Conservation (phyloP, 805 yeast species). For the Ogataea ganodermae region DNA sequence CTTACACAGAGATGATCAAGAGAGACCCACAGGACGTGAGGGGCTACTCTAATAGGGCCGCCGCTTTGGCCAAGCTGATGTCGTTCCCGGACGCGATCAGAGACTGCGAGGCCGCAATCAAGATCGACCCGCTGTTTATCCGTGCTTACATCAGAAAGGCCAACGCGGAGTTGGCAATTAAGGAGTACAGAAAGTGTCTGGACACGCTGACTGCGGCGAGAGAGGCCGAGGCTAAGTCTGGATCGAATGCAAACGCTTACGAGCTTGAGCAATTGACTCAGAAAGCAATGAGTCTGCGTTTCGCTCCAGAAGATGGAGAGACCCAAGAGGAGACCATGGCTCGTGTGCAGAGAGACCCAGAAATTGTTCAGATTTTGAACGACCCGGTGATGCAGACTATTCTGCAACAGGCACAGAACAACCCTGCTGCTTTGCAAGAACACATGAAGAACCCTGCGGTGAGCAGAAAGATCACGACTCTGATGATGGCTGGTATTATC, state of each 20-base stretch:
- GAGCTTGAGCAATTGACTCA: constrained; percentile 83
- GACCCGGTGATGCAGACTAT: constrained; percentile 97
- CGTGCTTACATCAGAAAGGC: constrained; percentile 98
- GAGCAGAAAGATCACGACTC: constrained; percentile 78
- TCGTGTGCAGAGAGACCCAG: constrained; percentile 92
- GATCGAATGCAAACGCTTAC: constrained; percentile 52
- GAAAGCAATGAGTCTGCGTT: constrained; percentile 79
- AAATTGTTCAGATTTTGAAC: constrained; percentile 81
- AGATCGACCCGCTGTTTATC: constrained; percentile 82
- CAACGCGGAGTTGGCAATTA: constrained; percentile 86
- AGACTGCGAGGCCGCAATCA: constrained; percentile 90
- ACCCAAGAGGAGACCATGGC: constrained; percentile 93
- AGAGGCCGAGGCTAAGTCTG: constrained; percentile 63
- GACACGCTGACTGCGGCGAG: constrained; percentile 83
- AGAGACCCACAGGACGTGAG: constrained; percentile 97
- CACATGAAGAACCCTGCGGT: constrained; percentile 98
- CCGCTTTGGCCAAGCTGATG: constrained; percentile 90
- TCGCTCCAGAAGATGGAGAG: constrained; percentile 81
- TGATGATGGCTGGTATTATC: constrained; percentile 96
- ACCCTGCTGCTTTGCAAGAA: constrained; percentile 96
- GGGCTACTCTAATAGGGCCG: constrained; percentile 98
- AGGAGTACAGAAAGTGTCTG: constrained; percentile 78
- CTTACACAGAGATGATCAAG: constrained; percentile 93
- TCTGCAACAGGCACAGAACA: constrained; percentile 87
- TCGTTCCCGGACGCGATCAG: constrained; percentile 95